phyloP scores from a whole-genome alignment of 2,329 filamentous ascomycete species.

The Penicillium sp. region DNA sequence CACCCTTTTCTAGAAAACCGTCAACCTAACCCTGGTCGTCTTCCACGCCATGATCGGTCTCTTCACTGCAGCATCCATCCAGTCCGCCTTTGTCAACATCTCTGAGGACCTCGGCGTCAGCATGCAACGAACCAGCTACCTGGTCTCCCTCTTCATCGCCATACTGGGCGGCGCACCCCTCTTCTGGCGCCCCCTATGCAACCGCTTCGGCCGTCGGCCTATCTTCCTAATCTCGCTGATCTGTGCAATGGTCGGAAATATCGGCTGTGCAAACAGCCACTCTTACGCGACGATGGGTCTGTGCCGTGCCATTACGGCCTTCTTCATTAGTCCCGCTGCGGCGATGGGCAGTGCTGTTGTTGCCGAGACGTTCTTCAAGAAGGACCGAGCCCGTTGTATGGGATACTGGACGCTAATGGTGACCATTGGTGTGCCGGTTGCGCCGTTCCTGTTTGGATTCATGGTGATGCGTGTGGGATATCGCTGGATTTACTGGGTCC shows the following conservation, averaged over 20 bases:
- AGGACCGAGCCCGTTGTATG: conserved; percentile 55
- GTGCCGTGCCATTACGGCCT: conserved; percentile 53
- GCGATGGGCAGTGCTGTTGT: conserved; percentile 58
- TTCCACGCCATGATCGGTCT: conserved; percentile 56
- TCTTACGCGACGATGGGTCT: conserved; percentile 53
- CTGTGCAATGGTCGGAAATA: conserved; percentile 51
- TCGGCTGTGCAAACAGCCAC: conserved; percentile 54
- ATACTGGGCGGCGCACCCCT: conserved; percentile 56
- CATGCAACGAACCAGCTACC: conserved; percentile 54
- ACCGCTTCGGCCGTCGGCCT: conserved; percentile 56
- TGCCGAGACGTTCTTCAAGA: conserved; percentile 57
- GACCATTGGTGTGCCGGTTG: conserved; percentile 49
- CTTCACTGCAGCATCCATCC: conserved; percentile 56
- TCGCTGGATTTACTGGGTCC: conserved; percentile 60
- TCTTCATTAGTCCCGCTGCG: conserved; percentile 56
- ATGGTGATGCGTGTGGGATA: conserved; percentile 56
- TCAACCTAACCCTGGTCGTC: conserved; percentile 54
- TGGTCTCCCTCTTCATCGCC: conserved; percentile 57
- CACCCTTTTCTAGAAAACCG: conserved; percentile 20
- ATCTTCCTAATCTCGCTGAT: conserved; percentile 56
- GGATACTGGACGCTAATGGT: conserved; percentile 57
- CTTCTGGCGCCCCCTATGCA: conserved; percentile 57
- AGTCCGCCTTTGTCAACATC: conserved; percentile 57
- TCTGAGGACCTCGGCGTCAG: conserved; percentile 52
- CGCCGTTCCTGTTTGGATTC: conserved; percentile 36